Base-by-base conservation (phyloP, 805 yeast species). In the Wickerhamiella azymoides region DNA sequence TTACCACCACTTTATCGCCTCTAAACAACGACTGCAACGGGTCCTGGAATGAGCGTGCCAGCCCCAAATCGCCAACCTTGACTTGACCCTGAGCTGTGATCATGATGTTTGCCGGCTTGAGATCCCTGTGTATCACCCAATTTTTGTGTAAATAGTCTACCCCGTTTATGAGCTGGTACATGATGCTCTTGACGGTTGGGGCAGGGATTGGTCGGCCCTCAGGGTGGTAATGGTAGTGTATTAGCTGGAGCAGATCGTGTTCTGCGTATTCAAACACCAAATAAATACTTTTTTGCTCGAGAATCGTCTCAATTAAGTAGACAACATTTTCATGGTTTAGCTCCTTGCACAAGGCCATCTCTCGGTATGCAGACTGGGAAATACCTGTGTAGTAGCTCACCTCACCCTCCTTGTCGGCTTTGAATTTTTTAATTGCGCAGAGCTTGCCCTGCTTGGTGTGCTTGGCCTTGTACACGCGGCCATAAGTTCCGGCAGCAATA, bases 401-500 rank as follows among this genome's bases (percentile, higher is more conserved):
- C 57, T 88, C 96, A 48, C 89, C 89, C 51, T 88, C 94, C 56
- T 84, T 78, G 55, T 93, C 98, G 26, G 86, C 80, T 61, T 92
- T 92, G 70, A 92, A 92, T 66, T 89, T 92, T 62, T 92, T 92
- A 56, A 92, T 92, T 5, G 98, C 98, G 59, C 70, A 84, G 39
- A 77, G 68, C 16, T 62, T 54, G 19, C 42, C 56, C 46, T 51
- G 60, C 50, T 53, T 62, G 60, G 58, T 60, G 8, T 78, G 70
- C 50, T 74, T 73, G 7, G 96, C 97, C 60, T 92, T 89, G 67
- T 86, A 92, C 18, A 85, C 95, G 48, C 85, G 75, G 48, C 98
- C 98, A 62, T 92, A 92, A 0, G 98, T 92, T 35, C 98, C 98
- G 0, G 98, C 96, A 1, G 98, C 98, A 48, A 92, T 92, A 62